Evolutionary conservation across 2,329 filamentous ascomycete genomes (phyloP), one percentile per base, ranked within the genome.

Genomic region (Juglanconis oblonga): DNA sequence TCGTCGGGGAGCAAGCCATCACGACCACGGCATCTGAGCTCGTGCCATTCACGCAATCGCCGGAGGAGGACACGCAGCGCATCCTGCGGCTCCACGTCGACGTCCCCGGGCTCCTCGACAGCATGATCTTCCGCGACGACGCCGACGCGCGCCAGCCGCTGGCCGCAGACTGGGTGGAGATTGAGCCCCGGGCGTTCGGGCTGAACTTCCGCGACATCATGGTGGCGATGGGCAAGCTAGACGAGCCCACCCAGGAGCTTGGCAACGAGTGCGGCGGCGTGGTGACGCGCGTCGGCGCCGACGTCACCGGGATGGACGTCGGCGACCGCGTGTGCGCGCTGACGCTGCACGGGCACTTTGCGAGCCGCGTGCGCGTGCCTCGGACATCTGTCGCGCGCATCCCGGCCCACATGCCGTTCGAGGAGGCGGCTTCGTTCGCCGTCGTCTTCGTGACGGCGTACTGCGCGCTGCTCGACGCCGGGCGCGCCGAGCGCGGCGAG

Each of bases 361-460:
- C 17, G 17, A 2, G 29, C 29, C 11, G 29, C 29, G 42, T 24
- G 6, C 31, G 38, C 10, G 13, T 32, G 17, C 14, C 47, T 47
- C 4, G n/a, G 31, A 9, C 47, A 40, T 17, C 36, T 33, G 11
- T 57, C 50, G 54, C 13, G 44, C 33, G 3, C 40, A 74, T 57
- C 35, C 72, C 72, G 2, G 67, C 69, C 32, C 45, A 14, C 7
- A 66, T 76, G 67, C 64, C 52, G 6, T 74, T 73, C 31, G 68
- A 69, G 36, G 67, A 71, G 6, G 73, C 70, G 1, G 70, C 71
- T 4, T 69, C 72, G 0, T 64, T 76, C 17, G 67, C 69, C 2
- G 14, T 67, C 3, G 68, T 70, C 1, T 72, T 66, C 58, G 31
- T 66, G n/a, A 75, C 74, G 0, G 66, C 68, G 1, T 65, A 72